Evolutionary conservation across 2,329 filamentous ascomycete genomes (phyloP).

Genomic region (Pezizomycotina sp.): DNA sequence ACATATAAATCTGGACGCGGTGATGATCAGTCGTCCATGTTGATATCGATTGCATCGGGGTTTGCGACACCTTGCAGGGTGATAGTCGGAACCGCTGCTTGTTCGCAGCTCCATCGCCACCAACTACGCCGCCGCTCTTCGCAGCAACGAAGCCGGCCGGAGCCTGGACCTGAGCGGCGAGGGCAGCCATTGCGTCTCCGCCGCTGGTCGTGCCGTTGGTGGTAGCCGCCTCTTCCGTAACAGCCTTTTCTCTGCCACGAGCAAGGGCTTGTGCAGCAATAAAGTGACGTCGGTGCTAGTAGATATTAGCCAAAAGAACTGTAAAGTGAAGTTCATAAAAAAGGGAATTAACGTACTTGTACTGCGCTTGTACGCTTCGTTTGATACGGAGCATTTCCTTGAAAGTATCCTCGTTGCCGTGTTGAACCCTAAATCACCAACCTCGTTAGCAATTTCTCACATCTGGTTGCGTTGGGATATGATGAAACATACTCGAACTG

Average conservation of each 20-base stretch:
- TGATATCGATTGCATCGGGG: constrained; percentile 71
- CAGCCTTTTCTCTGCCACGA: constrained; percentile 47
- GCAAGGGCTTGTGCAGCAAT: constrained; percentile 91
- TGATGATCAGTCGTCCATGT: constrained; percentile 44
- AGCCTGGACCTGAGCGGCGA: constrained; percentile 76
- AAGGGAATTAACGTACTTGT: constrained; percentile 49
- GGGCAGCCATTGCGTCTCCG: constrained; percentile 69
- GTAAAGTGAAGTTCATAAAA: not conserved
- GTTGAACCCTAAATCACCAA: no score
- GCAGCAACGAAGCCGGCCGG: constrained; percentile 84
- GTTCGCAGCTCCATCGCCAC: constrained; percentile 35
- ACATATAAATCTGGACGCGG: not conserved
- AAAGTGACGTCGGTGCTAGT: constrained; percentile 76
- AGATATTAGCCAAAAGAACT: constrained; percentile 27
- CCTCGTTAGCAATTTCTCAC: no score
- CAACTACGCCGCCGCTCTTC: constrained; percentile 50
- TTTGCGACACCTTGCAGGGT: constrained; percentile 42
- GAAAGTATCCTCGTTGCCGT: constrained; percentile 97
- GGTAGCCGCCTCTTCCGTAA: constrained; percentile 32
- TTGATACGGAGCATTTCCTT: constrained; percentile 99
- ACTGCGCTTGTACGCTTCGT: constrained; percentile 89
- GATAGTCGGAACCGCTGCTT: constrained; percentile 25
- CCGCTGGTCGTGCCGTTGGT: constrained; percentile 33
- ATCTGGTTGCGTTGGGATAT: no score
- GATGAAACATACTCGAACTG: no score